phyloP scores from a whole-genome alignment of 2,329 filamentous ascomycete genomes.

The Beauveria rudraprayagi region DNA sequence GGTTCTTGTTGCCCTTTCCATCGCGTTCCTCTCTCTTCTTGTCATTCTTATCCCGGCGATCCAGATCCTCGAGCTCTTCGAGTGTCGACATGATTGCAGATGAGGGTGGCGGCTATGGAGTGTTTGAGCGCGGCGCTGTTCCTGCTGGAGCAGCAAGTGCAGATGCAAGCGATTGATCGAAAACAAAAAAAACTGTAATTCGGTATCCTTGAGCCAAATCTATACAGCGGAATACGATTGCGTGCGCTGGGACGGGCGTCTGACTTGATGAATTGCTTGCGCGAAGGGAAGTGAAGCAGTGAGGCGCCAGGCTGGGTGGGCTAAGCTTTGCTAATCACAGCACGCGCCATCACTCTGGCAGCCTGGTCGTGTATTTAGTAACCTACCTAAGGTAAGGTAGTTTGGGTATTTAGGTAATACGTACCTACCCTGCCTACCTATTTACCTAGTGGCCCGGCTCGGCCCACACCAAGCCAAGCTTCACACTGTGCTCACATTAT shows the following conservation, averaged over 20 bases:
- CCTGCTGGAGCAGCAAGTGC: not conserved
- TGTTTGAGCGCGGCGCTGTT: not conserved
- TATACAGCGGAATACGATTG: not conserved
- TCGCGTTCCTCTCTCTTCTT: slow-evolving; percentile 35
- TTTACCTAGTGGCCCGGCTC: not conserved
- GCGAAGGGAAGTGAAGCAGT: slow-evolving; percentile 5
- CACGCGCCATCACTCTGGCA: slow-evolving; percentile 10
- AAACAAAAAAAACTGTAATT: not conserved
- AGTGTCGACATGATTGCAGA: slow-evolving; percentile 68
- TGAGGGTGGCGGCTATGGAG: not conserved
- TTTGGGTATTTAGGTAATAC: not conserved
- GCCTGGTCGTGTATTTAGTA: not conserved
- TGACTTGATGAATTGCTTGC: slow-evolving; percentile 6
- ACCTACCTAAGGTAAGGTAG: no score
- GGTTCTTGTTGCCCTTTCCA: slow-evolving; percentile 34
- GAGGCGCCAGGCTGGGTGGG: not conserved
- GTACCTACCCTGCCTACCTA: no score
- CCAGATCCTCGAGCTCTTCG: slow-evolving; percentile 84
- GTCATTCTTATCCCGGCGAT: slow-evolving; percentile 71
- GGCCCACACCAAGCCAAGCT: not conserved
- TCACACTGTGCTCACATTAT: not conserved
- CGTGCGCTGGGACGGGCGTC: not conserved
- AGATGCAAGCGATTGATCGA: not conserved
- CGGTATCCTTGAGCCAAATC: not conserved
- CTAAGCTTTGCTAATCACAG: slow-evolving; percentile 10